Conservation (phyloP, 2,329 filamentous ascomycete genomes). For the Pseudocercospora musae region DNA sequence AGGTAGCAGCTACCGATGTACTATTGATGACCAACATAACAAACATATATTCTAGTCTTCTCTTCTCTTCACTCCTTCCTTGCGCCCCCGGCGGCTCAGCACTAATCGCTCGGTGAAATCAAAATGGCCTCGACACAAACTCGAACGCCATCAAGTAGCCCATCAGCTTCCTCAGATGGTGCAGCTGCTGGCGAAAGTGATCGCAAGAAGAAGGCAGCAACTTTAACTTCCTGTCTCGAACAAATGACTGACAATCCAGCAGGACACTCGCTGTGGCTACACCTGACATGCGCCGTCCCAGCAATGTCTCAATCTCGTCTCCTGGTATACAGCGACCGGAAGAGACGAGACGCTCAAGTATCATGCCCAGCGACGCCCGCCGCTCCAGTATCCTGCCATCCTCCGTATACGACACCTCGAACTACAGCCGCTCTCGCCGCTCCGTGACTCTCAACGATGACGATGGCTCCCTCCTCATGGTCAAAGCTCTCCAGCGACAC, state of each 20-base stretch:
- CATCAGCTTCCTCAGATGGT: neutral
- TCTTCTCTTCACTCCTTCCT: neutral
- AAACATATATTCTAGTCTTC: neutral
- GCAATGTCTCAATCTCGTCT: neutral
- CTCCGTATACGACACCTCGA: neutral
- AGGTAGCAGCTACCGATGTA: conserved; percentile 15
- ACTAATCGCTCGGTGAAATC: neutral
- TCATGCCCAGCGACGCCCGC: neutral
- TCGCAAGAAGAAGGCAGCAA: neutral
- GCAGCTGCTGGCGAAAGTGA: neutral
- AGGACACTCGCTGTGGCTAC: neutral
- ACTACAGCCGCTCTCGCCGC: conserved; percentile 8
- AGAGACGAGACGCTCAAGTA: neutral
- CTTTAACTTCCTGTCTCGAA: neutral
- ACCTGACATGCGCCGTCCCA: neutral
- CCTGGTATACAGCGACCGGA: neutral
- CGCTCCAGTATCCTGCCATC: conserved; percentile 4
- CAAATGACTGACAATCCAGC: neutral
- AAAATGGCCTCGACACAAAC: neutral
- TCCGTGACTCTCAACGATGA: conserved; percentile 5
- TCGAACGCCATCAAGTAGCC: neutral
- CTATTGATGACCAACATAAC: conserved; percentile 9
- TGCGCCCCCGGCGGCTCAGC: neutral
- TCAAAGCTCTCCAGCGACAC: conserved; percentile 9
- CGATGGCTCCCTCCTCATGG: conserved; percentile 11